These are phyloP conservation scores for Acer yangbiense DNA, from an alignment of 345 rosid genomes.

Conservation along the genomic window DNA sequence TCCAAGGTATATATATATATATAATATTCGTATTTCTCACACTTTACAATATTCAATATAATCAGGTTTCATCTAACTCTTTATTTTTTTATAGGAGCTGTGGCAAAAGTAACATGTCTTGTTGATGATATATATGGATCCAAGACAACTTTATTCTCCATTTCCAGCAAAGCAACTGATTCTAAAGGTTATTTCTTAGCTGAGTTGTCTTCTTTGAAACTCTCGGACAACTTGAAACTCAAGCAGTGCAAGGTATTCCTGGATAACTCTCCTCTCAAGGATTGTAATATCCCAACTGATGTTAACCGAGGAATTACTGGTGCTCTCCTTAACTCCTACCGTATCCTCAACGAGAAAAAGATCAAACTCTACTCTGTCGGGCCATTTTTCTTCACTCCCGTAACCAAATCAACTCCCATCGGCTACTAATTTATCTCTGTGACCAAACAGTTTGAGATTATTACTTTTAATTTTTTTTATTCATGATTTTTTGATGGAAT, in stretches of 20 bases:
- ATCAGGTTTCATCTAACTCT: neutral
- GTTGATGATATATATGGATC: constrained; percentile 35
- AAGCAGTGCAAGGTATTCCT: constrained; percentile 47
- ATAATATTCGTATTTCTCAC: too few species aligned
- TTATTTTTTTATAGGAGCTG: constrained; percentile 27
- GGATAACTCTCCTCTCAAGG: constrained; percentile 30
- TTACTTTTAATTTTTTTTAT: neutral
- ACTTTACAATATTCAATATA: neutral
- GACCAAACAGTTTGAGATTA: too few species aligned
- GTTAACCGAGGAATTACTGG: constrained; percentile 38
- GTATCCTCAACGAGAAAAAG: constrained; percentile 25
- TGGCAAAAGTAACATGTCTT: constrained; percentile 41
- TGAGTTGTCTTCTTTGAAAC: constrained; percentile 25
- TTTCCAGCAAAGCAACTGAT: constrained; percentile 31
- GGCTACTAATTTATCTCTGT: constrained; percentile 21
- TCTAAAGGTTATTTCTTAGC: constrained; percentile 43
- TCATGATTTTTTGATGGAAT: neutral
- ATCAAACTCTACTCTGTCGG: constrained; percentile 31
- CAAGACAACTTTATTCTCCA: constrained; percentile 34
- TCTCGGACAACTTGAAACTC: constrained; percentile 23
- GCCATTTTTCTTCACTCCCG: constrained; percentile 38
- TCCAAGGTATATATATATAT: constrained; percentile 28
- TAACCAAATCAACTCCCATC: constrained; percentile 11
- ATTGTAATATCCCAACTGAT: constrained; percentile 33
- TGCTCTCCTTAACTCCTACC: constrained; percentile 30